phyloP scores from a whole-genome alignment of 768 basidiomycete species.

The Aureoboletus auriporus region DNA sequence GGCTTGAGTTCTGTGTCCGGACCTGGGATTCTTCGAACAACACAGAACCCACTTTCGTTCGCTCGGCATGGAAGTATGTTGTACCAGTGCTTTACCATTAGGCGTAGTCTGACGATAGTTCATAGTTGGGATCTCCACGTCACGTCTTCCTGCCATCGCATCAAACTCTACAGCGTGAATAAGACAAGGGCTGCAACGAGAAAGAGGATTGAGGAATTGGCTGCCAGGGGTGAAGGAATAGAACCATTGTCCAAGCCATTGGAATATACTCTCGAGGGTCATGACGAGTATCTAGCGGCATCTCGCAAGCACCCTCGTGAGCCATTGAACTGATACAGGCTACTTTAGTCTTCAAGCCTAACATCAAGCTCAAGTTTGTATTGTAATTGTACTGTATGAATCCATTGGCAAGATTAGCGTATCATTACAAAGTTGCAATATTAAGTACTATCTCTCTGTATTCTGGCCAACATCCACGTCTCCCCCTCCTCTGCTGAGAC shows the following conservation, averaged over 20 bases:
- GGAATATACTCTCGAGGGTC: constrained; percentile 8
- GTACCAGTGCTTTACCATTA: background rate
- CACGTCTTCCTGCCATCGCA: constrained; percentile 49
- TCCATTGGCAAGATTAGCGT: no score
- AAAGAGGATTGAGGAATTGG: constrained; percentile 38
- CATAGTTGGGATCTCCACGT: constrained; percentile 50
- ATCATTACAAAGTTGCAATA: no score
- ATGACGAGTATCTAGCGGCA: constrained; percentile 3
- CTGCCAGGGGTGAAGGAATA: constrained; percentile 33
- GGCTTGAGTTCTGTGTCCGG: constrained; percentile 53
- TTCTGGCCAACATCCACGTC: background rate
- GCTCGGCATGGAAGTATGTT: constrained; percentile 52
- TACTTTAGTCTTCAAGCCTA: no score
- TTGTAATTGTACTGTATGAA: no score
- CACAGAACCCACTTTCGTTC: constrained; percentile 51
- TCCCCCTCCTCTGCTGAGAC: constrained; percentile 6
- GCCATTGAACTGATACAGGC: background rate
- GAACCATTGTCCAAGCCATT: constrained; percentile 8
- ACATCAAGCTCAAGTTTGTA: background rate
- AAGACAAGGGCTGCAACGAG: constrained; percentile 38
- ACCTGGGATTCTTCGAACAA: constrained; percentile 59
- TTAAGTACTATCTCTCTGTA: background rate
- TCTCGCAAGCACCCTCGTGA: constrained; percentile 7
- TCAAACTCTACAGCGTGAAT: constrained; percentile 54
- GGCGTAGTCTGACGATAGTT: background rate